phyloP scores from a whole-genome alignment of 2,329 filamentous ascomycete species.

The Fusarium longipes region DNA sequence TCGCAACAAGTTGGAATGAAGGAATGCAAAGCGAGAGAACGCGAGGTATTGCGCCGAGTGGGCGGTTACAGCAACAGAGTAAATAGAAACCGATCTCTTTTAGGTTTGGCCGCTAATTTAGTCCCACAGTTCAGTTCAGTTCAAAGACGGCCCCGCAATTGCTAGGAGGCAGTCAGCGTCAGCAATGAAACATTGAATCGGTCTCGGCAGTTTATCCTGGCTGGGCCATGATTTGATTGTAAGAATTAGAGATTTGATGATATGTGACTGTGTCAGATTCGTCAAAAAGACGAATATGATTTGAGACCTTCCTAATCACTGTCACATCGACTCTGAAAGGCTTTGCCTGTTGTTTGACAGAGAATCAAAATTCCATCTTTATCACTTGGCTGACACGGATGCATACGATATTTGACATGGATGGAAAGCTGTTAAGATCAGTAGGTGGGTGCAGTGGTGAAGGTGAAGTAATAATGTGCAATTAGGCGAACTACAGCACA shows the following conservation, averaged over 20 bases:
- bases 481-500: too few species aligned
- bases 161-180: slow-evolving; percentile 1
- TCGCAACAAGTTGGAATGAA: slow-evolving; percentile 15
- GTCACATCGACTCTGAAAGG: neutral
- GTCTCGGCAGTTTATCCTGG: slow-evolving; percentile 3
- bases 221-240: neutral
- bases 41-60: slow-evolving; percentile 34
- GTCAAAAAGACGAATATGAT: neutral
- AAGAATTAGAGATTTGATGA: neutral
- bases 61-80: slow-evolving; percentile 27
- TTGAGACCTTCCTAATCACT: too few species aligned
- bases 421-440: too few species aligned
- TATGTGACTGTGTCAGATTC: neutral
- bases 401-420: too few species aligned
- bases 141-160: slow-evolving; percentile 27
- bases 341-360: neutral
- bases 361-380: too few species aligned
- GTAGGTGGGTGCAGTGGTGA: neutral
- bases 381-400: too few species aligned
- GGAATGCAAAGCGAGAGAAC: slow-evolving; percentile 34
- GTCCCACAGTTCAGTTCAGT: slow-evolving; percentile 23
- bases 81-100: slow-evolving; percentile 37
- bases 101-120: slow-evolving; percentile 33
- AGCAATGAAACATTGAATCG: slow-evolving; percentile 13
- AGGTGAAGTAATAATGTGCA: too few species aligned